Evolutionary conservation across 805 yeast genomes (phyloP).

Genomic region (Starmerella ratchasimensis): DNA sequence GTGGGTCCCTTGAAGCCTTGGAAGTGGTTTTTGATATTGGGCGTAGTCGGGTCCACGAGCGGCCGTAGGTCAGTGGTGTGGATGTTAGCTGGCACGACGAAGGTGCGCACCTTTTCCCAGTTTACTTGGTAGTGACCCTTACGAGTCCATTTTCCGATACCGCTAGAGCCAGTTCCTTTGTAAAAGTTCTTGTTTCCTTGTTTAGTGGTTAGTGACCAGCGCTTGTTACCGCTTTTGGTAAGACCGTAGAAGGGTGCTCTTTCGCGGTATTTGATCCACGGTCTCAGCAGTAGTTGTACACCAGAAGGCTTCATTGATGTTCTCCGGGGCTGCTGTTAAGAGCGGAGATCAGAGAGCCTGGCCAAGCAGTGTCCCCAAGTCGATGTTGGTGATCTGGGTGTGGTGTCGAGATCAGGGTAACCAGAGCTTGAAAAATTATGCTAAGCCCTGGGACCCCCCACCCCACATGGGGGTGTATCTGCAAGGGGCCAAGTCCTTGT

Average conservation of each 20-base stretch:
- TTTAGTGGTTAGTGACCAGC: conserved; percentile 70
- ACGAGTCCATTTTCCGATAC: conserved; percentile 68
- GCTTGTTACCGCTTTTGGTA: conserved; percentile 65
- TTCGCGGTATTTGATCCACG: conserved; percentile 78
- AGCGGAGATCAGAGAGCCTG: too few species aligned
- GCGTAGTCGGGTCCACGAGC: conserved; percentile 59
- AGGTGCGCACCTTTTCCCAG: conserved; percentile 81
- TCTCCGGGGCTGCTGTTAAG: too few species aligned
- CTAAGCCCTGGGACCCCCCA: too few species aligned
- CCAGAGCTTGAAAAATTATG: too few species aligned
- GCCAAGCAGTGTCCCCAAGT: too few species aligned
- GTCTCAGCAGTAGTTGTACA: conserved; percentile 46
- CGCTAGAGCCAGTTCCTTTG: conserved; percentile 93
- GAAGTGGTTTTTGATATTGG: conserved; percentile 53
- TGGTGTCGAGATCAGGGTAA: too few species aligned
- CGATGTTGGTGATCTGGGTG: too few species aligned
- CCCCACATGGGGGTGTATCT: too few species aligned
- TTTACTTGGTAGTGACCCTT: conserved; percentile 64
- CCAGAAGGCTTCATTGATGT: conserved; percentile 29
- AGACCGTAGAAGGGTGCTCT: conserved; percentile 75
- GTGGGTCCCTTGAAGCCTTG: conserved; percentile 58
- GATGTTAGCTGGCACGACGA: conserved; percentile 55
- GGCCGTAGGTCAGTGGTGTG: conserved; percentile 42
- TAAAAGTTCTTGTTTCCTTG: conserved; percentile 89
- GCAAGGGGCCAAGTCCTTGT: too few species aligned